These are phyloP conservation scores for Mucor indicus DNA, from an alignment of 371 early-diverging fungal genomes.

Conservation along the genomic window DNA sequence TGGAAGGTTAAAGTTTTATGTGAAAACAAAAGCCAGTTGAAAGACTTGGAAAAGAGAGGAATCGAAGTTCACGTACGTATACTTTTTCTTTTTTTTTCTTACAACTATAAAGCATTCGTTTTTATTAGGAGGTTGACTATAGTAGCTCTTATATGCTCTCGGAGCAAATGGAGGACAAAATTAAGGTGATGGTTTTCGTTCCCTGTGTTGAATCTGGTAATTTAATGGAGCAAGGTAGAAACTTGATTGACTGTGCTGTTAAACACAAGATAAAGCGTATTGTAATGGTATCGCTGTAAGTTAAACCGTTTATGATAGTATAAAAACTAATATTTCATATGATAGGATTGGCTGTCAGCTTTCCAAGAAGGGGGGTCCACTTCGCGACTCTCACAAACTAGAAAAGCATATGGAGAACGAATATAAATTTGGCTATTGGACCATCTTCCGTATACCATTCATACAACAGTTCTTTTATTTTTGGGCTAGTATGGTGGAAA, in stretches of 20 bases:
- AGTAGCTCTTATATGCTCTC: slow-evolving; percentile 4
- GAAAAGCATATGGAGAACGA: slow-evolving; percentile 1
- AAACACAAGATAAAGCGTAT: slow-evolving; percentile 3
- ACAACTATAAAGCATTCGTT: background rate
- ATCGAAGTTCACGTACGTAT: slow-evolving; percentile 12
- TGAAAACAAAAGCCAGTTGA: background rate
- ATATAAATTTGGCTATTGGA: slow-evolving; percentile 5
- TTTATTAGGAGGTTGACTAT: slow-evolving; percentile 10
- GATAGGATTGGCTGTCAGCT: background rate
- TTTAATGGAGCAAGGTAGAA: background rate
- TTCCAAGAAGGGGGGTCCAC: background rate
- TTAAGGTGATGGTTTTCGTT: slow-evolving; percentile 9
- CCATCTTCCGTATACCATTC: slow-evolving; percentile 12
- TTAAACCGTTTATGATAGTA: too few species aligned
- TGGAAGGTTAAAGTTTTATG: slow-evolving; percentile 13
- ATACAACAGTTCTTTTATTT: slow-evolving; percentile 25
- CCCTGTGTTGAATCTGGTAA: background rate
- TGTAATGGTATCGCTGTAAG: slow-evolving; percentile 15
- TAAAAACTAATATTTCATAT: background rate
- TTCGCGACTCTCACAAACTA: background rate
- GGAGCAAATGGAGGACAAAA: slow-evolving; percentile 1
- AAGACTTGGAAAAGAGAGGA: slow-evolving; percentile 7
- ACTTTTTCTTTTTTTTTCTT: background rate
- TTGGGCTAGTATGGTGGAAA: slow-evolving; percentile 22
- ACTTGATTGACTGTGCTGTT: slow-evolving; percentile 8